Evolutionary conservation across 495 filamentous ascomycete genomes (phyloP), one percentile per base, ranked within the genome.

Genomic region (Penicillium robsamsonii): DNA sequence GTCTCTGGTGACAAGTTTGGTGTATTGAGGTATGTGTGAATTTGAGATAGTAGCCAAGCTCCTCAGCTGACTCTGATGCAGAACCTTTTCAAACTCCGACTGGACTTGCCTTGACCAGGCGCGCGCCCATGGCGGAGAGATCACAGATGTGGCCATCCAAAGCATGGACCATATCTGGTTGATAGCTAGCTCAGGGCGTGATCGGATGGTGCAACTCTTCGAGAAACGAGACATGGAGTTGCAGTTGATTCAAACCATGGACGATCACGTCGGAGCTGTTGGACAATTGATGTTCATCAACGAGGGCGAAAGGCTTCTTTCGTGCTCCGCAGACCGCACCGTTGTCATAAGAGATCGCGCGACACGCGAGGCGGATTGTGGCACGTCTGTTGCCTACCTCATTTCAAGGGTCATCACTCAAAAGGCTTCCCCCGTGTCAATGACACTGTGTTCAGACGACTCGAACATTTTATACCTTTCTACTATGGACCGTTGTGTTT

Each of bases 151-250:
- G 48, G 82, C 84, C 8, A 75, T 92, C 2, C 75, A 73, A 41
- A 68, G 77, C 11, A 59, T 58, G 9, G 33, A 58, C 1, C 64
- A 69, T 7, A 60, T 61, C 30, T 74, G 63, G 51, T 69, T 96
- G 46, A 76, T 97, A 43, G 91, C 88, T 20, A 91, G 84, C 22
- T 89, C 86, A 64, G 88, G 92, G 35, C 83, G 93, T 60, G 94
- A 98, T 73, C 87, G 94, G 43, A 96, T 87, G 46, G 82, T 94
- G 20, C 94, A 98, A 70, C 77, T 97, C 18, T 97, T 96, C 68
- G 78, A 83, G 52, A 81, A 81, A 62, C 69, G 69, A 30, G 71
- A 76, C 1, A 74, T 75, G 0, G 74, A 75, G 6, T 79, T 88
- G 64, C 73, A 79, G 42, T 66, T 92, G 35, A 71, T 88, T 35